Base-by-base conservation (phyloP, 164 flowering plant genomes). In the Malania oleifera region DNA sequence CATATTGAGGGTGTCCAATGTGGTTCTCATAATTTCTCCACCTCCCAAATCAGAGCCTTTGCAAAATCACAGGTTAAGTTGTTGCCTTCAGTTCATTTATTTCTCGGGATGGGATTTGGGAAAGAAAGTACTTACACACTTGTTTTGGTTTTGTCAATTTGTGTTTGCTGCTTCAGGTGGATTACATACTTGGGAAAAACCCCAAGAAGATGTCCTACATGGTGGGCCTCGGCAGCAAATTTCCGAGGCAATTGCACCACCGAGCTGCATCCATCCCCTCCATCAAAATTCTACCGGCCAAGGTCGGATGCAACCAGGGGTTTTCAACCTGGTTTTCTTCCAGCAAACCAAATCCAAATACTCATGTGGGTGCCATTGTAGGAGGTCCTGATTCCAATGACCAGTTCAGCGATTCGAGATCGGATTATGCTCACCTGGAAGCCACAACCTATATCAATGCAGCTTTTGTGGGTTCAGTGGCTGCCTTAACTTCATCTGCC, bases 401-500 rank as follows among this genome's bases (percentile, higher is more conserved):
- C 56, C 68, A 70, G 43, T 86, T 77, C 67, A 75, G 41, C 25
- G 95, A 89, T 51, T 47, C 27, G 34, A 67, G 96, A 53, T 75
- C 91, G 0, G 86, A 80, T 31, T 79, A 73, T 43, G 62, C 81
- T 10, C 85, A 80, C 51, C 60, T 69, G 23, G 93, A 86, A 46
- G 89, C 96, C 19, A 70, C 85, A 4, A 86, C 95, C n/a, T 89
- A 86, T 35, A 81, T 76, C 54, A 86, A 86, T 63, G 91, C 93
- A 1, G 87, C 89, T 47, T 79, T 86, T 66, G 84, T 85, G 26
- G 86, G 83, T 8, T 66, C 89, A 14, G 60, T 80, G 45, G 84
- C 87, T 55, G 78, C 86, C 58, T 56, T 78, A 50, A n/a, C n/a
- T n/a, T n/a, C n/a, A n/a, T 59, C 79, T 38, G 41, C 51, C 2